Evolutionary conservation across 2,329 filamentous ascomycete genomes (phyloP), one percentile per base, ranked within the genome.

Genomic region (Aspergillus oerlinghausenensis): DNA sequence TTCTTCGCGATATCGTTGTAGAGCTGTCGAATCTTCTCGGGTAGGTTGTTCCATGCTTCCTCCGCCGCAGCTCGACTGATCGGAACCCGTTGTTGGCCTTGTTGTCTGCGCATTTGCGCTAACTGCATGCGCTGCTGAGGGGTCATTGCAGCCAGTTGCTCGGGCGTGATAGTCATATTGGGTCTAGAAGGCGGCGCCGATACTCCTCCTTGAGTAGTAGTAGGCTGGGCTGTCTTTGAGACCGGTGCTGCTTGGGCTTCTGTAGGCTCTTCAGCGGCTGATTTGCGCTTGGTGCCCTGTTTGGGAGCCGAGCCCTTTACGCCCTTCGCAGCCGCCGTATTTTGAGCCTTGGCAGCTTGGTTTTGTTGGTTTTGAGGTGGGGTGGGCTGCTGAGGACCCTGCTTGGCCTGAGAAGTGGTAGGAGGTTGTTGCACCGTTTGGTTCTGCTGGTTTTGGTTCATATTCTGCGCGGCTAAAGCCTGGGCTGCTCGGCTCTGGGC

Each of bases 211-310:
- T 67, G 62, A 48, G 60, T 43, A 35, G 61, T 25, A 5, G 60
- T 55, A 45, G 64, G 61, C 45, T 70, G 68, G 23, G 57, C 58
- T 35, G 67, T 57, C 42, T 66, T 63, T 47, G 73, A 67, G 2
- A 63, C 43, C 55, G 74, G 73, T 7, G 73, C 73, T 58, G 75
- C 71, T 49, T 73, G 73, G 32, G 71, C 63, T 55, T 79, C 78
- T 38, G 74, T 64, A n/a, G 73, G 66, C 63, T 82, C 79, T 61
- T 82, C 79, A 54, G 70, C 73, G 54, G 66, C 73, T 3, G 74
- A 65, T 57, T 80, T 75, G 60, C 80, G 80, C 56, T 74, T 76
- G 14, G 71, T 61, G n/a, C 67, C 56, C 53, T 70, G 67, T 60
- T 73, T 73, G 40, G 64, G 52, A 51, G 67, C 45, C 49, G 70